Evolutionary conservation across 1,284 basidiomycete genomes (phyloP), one percentile per base, ranked within the genome.

Genomic region (Papiliotrema fonsecae): DNA sequence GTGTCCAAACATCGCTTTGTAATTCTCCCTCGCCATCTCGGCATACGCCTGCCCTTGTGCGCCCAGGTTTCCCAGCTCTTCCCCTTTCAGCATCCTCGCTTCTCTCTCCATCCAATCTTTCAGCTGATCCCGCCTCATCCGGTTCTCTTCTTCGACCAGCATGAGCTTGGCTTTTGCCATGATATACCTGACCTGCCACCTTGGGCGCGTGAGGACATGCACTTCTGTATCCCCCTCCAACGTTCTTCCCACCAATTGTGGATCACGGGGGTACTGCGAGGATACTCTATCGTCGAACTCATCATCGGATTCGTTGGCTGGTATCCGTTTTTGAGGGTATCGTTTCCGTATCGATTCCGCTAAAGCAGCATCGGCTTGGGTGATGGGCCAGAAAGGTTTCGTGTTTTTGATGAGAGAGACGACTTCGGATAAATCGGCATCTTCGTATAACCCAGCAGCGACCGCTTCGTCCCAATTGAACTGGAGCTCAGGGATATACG

Each of bases 81-180:
- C 24, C 11, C 38, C 38, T 21, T 26, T 7, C 10, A 21, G 6
- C 37, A 50, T 31, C 31, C 11, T 14, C 41, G 26, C 21, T 42
- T 58, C 60, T 46, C 42, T 42, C 13, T 34, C 45, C 39, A 54
- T 30, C 47, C 54, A 51, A 27, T 55, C 56, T 31, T 36, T 41
- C 24, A 69, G 42, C 46, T 69, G 62, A 36, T 49, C 49, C 21
- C 61, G 45, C 45, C 69, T 56, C 67, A 70, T 67, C 39, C 49
- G 49, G 55, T 69, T 70, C 55, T 72, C 69, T 48, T 72, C 69
- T 24, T 67, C 65, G 11, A 68, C 61, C 48, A 72, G 56, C 69
- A 72, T 70, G 52, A 72, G 56, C 48, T 69, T 69, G 21, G 67
- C 69, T 51, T 72, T 72, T 35, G 63, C 62, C 61, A 69, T 65